phyloP scores from a whole-genome alignment of 495 filamentous ascomycete species.

The Aspergillus cavernicola region DNA sequence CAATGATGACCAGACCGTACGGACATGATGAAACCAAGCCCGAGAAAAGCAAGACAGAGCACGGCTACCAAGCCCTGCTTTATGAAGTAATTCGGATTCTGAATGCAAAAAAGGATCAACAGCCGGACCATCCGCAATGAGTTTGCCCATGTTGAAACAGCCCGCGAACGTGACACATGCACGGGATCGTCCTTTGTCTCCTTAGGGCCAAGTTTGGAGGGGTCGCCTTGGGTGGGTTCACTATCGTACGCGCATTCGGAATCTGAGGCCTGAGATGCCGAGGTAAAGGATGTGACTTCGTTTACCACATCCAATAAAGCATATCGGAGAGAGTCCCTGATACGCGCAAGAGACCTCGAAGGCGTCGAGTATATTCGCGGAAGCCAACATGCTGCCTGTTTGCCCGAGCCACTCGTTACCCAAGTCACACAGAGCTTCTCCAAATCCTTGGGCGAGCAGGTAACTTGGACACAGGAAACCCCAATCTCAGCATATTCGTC shows the following conservation, averaged over 20 bases:
- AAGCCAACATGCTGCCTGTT: conserved; percentile 21
- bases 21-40: not conserved
- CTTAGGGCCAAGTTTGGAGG: not conserved
- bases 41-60: conserved; percentile 1
- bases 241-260: not conserved
- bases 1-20: not conserved
- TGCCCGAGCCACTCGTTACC: conserved; percentile 15
- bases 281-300: not conserved
- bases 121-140: not conserved
- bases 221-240: not conserved
- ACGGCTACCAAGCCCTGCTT: not conserved
- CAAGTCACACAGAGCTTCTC: conserved; percentile 30
- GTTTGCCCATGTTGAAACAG: not conserved
- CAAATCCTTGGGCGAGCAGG: conserved; percentile 24
- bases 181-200: not conserved
- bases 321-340: conserved; percentile 10
- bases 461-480: conserved; percentile 23
- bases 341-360: conserved; percentile 5
- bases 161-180: no score
- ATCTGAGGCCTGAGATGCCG: not conserved
- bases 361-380: conserved; percentile 24
- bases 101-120: not conserved
- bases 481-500: conserved; percentile 11
- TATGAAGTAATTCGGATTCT: not conserved
- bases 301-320: conserved; percentile 2